Evolutionary conservation across 495 filamentous ascomycete species (phyloP), one percentile per base, ranked within the genome.

Genomic region (Penicillium daleae): DNA sequence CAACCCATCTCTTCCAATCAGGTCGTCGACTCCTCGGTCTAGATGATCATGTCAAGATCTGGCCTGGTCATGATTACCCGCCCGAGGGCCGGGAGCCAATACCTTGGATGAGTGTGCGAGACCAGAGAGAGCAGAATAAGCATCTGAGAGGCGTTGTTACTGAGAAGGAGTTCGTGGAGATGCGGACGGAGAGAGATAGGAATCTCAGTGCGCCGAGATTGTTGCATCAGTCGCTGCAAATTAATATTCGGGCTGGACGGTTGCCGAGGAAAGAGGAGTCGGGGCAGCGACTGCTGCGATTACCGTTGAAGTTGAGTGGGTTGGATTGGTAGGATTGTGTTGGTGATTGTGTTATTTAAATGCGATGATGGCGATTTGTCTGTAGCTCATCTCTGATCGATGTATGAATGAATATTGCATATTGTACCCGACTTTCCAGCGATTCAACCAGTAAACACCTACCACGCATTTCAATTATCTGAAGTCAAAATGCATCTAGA

Each of bases 221-320:
- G 60, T 61, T 89, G 24, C 80, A 87, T 65, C 81, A 80, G 67
- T 74, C 83, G 6, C 65, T 89, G 71, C 86, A 89, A 71, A 52
- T 87, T 4, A 89, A 89, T 63, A 82, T 88, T 49, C 72, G 86
- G 3, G 86, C 69, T 10, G 86, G 86, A 0, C 51, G 68, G 56
- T 60, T 88, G 60, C 85, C 84, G 4, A 22, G 8, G 17, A 39
- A 56, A 13, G 74, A 70, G 21, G 70, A 68, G 31, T 62, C 54
- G 1, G 74, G 76, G 0, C 65, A 75, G 52, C 50, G 78, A 33
- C 65, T 85, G 57, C 53, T 85, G 61, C 73, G 72, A 57, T 39
- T 85, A 19, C 82, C 82, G 1, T 49, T 85, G 31, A 82, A 79
- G 64, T 42, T 77, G 29, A 48, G 66, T 56, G 62, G 60, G 6